Conservation (phyloP, 495 filamentous ascomycete genomes). For the Xanthoparmelia taractica region DNA sequence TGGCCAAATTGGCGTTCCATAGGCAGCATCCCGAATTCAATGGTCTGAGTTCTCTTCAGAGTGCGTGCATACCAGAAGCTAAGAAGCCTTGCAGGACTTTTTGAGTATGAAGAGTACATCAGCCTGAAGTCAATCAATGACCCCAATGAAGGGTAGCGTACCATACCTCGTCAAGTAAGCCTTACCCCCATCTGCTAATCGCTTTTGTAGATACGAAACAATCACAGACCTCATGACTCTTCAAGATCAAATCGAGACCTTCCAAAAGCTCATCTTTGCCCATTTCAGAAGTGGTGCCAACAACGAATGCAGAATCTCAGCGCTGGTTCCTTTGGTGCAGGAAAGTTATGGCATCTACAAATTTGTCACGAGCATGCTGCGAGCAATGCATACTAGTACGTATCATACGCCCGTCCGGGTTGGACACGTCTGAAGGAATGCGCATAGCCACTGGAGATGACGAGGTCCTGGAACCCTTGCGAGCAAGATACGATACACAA, state of each 20-base stretch:
- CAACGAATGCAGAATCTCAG: conserved; percentile 94
- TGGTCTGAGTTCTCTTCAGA: conserved; percentile 42
- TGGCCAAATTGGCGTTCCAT: conserved; percentile 90
- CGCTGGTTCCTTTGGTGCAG: conserved; percentile 85
- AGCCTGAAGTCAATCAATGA: conserved; percentile 97
- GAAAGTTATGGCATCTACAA: conserved; percentile 99
- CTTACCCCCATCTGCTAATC: conserved; percentile 23
- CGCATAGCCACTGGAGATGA: conserved; percentile 76
- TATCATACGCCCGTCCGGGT: conserved; percentile 3
- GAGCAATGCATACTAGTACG: conserved; percentile 93
- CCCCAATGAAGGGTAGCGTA: conserved; percentile 76
- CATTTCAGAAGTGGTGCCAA: conserved; percentile 85
- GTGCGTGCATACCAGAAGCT: background rate
- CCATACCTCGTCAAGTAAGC: background rate
- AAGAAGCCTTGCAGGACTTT: conserved; percentile 50
- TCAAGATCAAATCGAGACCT: conserved; percentile 95
- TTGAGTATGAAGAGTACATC: conserved; percentile 98
- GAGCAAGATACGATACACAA: conserved; percentile 83
- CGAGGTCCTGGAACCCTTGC: conserved; percentile 85
- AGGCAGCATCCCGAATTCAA: conserved; percentile 97
- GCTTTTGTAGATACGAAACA: conserved; percentile 66
- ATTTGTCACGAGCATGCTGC: conserved; percentile 88
- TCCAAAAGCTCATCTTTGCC: conserved; percentile 96
- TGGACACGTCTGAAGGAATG: conserved; percentile 15
- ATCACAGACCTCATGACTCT: conserved; percentile 93